These are phyloP conservation scores for Fonsecaea pugnacius DNA, from an alignment of 2,329 filamentous ascomycete genomes.

Conservation along the genomic window DNA sequence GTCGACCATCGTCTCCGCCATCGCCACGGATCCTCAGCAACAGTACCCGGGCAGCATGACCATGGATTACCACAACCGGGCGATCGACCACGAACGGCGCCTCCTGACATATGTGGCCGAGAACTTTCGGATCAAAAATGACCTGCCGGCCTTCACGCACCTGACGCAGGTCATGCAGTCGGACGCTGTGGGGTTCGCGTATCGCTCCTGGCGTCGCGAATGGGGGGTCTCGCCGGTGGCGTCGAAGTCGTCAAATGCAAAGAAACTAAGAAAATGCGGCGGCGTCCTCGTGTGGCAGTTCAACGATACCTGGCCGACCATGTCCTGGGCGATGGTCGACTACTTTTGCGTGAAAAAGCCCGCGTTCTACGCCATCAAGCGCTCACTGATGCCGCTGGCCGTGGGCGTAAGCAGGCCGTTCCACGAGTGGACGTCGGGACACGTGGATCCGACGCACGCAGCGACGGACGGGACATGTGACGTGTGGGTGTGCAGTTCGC, in stretches of 20 bases:
- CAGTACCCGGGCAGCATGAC: conserved; percentile 82
- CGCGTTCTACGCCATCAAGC: conserved; percentile 63
- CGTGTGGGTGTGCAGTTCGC: conserved; percentile 58
- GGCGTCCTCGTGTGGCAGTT: conserved; percentile 55
- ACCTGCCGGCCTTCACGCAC: conserved; percentile 70
- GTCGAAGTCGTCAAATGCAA: not conserved
- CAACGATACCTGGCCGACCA: conserved; percentile 63
- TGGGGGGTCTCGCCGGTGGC: conserved; percentile 45
- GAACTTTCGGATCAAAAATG: conserved; percentile 69
- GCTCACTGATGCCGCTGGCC: conserved; percentile 59
- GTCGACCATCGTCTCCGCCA: conserved; percentile 80
- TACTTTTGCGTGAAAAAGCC: conserved; percentile 65
- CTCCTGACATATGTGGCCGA: conserved; percentile 87
- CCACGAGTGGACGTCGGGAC: conserved; percentile 62
- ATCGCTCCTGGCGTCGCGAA: conserved; percentile 57
- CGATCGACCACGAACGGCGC: conserved; percentile 80
- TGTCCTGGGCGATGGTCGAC: conserved; percentile 66
- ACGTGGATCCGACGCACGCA: conserved; percentile 54
- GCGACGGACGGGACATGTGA: conserved; percentile 55
- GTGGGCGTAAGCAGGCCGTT: conserved; percentile 58
- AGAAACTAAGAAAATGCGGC: conserved; percentile 46
- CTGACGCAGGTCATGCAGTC: conserved; percentile 65
- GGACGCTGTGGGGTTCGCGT: conserved; percentile 64
- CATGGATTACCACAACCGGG: conserved; percentile 95
- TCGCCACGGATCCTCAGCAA: conserved; percentile 62